A percentile compares a stretch with the other conserved stretches of the same genome.
These are phyloP conservation scores for Cryptococcus sp. DNA, from an alignment of 1,284 basidiomycete species.

Conservation along the genomic window DNA sequence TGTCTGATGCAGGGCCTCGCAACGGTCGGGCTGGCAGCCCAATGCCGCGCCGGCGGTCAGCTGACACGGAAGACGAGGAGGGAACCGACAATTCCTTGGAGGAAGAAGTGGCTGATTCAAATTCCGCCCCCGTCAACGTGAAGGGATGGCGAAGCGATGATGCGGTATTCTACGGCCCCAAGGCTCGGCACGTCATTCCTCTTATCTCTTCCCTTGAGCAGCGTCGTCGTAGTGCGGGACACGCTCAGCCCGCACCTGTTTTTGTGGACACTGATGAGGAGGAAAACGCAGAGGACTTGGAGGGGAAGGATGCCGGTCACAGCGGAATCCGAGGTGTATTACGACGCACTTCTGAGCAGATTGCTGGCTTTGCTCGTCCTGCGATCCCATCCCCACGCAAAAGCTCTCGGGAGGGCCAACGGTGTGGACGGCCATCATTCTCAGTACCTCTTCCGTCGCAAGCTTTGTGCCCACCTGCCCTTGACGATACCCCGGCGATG, in stretches of 20 bases:
- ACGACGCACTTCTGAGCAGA: conserved; percentile 40
- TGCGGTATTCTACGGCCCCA: conserved; percentile 22
- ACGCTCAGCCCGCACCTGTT: conserved; percentile 8
- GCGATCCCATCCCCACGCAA: too few relatives aligned
- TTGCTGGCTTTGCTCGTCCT: conserved; percentile 29
- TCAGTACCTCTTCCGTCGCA: conserved; percentile 6
- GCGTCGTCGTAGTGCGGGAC: conserved; percentile 9
- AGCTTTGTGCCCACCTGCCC: conserved; percentile 22
- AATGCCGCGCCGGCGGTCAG: conserved; percentile 54
- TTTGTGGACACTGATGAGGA: conserved; percentile 15
- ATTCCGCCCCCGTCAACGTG: background rate
- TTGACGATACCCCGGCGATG: conserved; percentile 24
- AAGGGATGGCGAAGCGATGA: conserved; percentile 36
- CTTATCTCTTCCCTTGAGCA: background rate
- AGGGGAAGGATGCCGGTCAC: background rate
- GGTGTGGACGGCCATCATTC: background rate
- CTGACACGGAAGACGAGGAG: conserved; percentile 60
- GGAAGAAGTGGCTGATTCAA: conserved; percentile 49
- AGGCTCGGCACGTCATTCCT: conserved; percentile 7
- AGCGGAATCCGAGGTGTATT: conserved; percentile 28
- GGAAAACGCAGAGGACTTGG: conserved; percentile 6
- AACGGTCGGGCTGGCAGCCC: conserved; percentile 42
- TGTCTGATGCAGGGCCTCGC: conserved; percentile 40
- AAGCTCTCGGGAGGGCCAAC: too few relatives aligned
- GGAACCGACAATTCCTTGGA: conserved; percentile 53